Percentiles rank a stretch among this genome's conserved stretches.
phyloP scores from a whole-genome alignment of 352 stramenopile genomes.

The Phytophthora ohioensis region DNA sequence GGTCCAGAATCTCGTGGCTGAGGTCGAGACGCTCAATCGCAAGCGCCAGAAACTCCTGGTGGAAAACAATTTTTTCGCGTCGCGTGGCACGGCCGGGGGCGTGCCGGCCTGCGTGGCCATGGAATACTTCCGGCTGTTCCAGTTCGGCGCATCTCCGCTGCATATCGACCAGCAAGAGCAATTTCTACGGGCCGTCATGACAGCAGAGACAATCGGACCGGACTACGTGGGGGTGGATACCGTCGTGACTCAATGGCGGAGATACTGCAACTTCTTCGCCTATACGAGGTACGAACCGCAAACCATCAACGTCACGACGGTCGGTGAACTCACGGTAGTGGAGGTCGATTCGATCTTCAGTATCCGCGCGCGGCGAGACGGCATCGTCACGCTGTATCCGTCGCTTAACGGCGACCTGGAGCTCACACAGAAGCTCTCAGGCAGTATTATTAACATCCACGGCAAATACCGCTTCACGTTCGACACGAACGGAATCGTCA shows the following conservation, averaged over 20 bases:
- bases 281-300: constrained; percentile 46
- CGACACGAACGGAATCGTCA: constrained; percentile 44
- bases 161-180: constrained; percentile 50
- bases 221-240: constrained; percentile 66
- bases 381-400: constrained; percentile 55
- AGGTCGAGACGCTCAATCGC: constrained; percentile 46
- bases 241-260: constrained; percentile 60
- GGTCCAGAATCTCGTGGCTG: constrained; percentile 40
- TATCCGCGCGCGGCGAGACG: constrained; percentile 51
- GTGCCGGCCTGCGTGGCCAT: constrained; percentile 46
- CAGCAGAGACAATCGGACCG: constrained; percentile 44
- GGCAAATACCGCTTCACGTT: constrained; percentile 67
- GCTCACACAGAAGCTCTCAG: constrained; percentile 60
- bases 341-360: constrained; percentile 45
- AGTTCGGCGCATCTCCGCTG: constrained; percentile 44
- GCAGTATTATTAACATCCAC: constrained; percentile 44
- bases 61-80: constrained; percentile 48
- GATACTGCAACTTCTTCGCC: constrained; percentile 59
- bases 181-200: constrained; percentile 67
- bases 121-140: constrained; percentile 70
- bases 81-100: constrained; percentile 34
- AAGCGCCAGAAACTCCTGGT: constrained; percentile 41
- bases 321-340: constrained; percentile 57
- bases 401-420: constrained; percentile 48
- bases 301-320: constrained; percentile 42